phyloP scores from a whole-genome alignment of 768 basidiomycete species.

The Heimioporus sp. region DNA sequence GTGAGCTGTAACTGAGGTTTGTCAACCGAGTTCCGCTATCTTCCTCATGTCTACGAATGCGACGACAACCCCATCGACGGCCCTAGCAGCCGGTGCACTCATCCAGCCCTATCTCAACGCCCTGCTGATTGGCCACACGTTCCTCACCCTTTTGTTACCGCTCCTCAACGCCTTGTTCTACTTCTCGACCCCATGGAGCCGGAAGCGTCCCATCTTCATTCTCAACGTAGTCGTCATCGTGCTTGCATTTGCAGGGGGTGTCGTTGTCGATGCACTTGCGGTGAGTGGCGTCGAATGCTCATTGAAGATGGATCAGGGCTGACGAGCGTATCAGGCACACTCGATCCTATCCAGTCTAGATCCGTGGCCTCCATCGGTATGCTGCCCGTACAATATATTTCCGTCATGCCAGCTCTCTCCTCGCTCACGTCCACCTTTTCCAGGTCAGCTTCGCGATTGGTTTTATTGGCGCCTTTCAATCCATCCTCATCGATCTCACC shows the following conservation, averaged over 20 bases:
- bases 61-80: background rate
- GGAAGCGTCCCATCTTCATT: conserved; percentile 27
- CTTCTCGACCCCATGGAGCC: conserved; percentile 25
- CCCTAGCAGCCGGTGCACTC: background rate
- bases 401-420: background rate
- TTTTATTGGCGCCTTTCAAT: conserved; percentile 26
- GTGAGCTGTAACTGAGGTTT: too few relatives aligned
- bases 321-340: conserved; percentile 22
- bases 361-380: conserved; percentile 21
- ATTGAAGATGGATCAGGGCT: background rate
- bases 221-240: conserved; percentile 24
- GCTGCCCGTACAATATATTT: background rate
- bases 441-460: conserved; percentile 30
- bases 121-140: conserved; percentile 30
- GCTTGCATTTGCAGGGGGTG: conserved; percentile 21
- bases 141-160: conserved; percentile 30
- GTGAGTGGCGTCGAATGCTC: conserved; percentile 10
- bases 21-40: background rate
- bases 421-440: background rate
- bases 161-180: conserved; percentile 31
- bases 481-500: conserved; percentile 29
- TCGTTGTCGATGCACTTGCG: conserved; percentile 17
- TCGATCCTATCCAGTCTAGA: conserved; percentile 21
- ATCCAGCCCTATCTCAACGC: conserved; percentile 21
- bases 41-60: conserved; percentile 13